Conservation (phyloP, 1,284 basidiomycete species). For the Moesziomyces sp. region DNA sequence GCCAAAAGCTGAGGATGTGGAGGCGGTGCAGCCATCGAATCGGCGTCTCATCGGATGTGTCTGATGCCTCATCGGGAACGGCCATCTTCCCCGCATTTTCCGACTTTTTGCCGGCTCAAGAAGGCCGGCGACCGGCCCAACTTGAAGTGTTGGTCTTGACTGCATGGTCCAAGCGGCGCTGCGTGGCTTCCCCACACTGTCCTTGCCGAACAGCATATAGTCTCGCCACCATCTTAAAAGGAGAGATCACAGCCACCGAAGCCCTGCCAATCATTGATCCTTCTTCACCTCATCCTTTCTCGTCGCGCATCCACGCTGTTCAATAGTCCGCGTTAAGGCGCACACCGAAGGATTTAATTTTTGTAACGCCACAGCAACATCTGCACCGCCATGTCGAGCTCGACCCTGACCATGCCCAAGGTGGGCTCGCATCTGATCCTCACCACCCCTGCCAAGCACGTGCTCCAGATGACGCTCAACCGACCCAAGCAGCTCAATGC, state of each 20-base stretch:
- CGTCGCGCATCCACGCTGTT: no score
- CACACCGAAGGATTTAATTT: no score
- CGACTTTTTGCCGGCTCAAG: slow-evolving; percentile 2
- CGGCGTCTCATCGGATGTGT: background rate
- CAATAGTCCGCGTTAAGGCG: no score
- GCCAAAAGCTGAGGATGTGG: background rate
- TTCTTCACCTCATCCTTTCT: no score
- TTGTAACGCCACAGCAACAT: background rate
- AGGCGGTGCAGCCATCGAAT: background rate
- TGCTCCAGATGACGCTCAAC: slow-evolving; percentile 79
- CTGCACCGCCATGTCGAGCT: slow-evolving; percentile 21
- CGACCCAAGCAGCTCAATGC: slow-evolving; percentile 79
- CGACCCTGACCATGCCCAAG: slow-evolving; percentile 31
- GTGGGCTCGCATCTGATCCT: slow-evolving; percentile 58
- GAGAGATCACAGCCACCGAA: background rate
- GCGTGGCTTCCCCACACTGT: background rate
- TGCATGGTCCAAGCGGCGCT: slow-evolving; percentile 9
- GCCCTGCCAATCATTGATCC: no score
- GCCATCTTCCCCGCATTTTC: slow-evolving; percentile 25
- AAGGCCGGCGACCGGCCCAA: slow-evolving; percentile 26
- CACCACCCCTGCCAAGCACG: slow-evolving; percentile 55
- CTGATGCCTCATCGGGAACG: slow-evolving; percentile 1
- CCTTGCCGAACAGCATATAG: background rate
- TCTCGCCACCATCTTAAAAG: background rate
- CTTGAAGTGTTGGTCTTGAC: background rate